These are phyloP conservation scores for Dryas drummondii DNA, from an alignment of 306 rosid species.

Conservation along the genomic window DNA sequence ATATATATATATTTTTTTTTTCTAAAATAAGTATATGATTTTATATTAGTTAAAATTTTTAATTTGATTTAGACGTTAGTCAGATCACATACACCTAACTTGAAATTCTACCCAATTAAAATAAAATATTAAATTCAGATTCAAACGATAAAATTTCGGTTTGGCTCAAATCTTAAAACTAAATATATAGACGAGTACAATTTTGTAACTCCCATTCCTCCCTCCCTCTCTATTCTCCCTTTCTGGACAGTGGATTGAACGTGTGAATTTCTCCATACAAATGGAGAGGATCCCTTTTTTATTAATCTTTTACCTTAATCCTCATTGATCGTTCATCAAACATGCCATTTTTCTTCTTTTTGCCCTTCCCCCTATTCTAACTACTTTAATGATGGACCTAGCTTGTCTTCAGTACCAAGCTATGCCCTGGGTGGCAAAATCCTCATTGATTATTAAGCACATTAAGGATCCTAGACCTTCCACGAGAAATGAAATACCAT, in stretches of 20 bases:
- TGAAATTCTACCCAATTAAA: no score
- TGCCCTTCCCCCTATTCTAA: background rate
- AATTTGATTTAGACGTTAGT: no score
- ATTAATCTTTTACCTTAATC: background rate
- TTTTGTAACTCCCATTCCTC: background rate
- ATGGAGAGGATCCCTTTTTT: background rate
- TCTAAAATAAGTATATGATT: no score
- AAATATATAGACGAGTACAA: background rate
- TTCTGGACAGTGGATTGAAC: background rate
- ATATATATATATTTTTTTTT: no score
- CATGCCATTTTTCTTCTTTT: constrained; percentile 1
- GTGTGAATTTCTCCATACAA: background rate
- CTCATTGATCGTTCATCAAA: background rate
- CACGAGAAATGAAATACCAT: background rate
- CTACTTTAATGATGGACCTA: background rate
- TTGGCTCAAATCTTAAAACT: background rate
- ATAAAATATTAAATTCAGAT: background rate
- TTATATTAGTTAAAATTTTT: no score
- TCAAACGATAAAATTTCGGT: background rate
- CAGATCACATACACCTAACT: background rate
- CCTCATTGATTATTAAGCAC: background rate
- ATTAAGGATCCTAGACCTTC: constrained; percentile 1
- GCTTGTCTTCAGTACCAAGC: constrained; percentile 1
- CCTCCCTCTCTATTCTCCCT: background rate
- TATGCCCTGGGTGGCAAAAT: background rate